Evolutionary conservation across 2,329 filamentous ascomycete genomes (phyloP).

Genomic region (Colletotrichum scovillei): DNA sequence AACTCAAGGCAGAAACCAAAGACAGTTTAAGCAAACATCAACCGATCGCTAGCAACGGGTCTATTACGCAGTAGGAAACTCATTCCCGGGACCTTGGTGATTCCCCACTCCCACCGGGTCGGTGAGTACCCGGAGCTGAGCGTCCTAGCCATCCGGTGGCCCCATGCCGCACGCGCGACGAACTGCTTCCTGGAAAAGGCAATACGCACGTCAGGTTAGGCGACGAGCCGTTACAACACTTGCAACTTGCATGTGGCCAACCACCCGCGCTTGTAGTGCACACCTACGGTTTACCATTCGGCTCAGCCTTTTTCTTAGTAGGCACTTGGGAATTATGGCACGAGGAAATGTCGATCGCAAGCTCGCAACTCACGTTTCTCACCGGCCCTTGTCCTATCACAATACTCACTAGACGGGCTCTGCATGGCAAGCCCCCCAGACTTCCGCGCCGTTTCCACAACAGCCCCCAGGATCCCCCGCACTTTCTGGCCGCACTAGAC

Average conservation of each 20-base stretch:
- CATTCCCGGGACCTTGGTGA: background rate
- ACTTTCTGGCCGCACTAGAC: constrained; percentile 22
- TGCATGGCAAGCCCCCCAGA: background rate
- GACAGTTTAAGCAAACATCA: background rate
- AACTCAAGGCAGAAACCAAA: background rate
- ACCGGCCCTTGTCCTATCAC: constrained; percentile 15
- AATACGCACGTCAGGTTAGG: constrained; percentile 3
- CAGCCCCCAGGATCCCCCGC: constrained; percentile 26
- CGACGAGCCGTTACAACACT: background rate
- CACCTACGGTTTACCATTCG: background rate
- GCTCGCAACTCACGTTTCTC: background rate
- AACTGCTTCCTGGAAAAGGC: constrained; percentile 30
- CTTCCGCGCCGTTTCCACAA: background rate
- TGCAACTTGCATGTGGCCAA: constrained; percentile 4
- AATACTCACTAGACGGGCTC: background rate
- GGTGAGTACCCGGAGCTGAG: constrained; percentile 15
- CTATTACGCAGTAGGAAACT: constrained; percentile 30
- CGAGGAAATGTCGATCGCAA: background rate
- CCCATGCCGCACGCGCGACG: constrained; percentile 7
- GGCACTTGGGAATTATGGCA: background rate
- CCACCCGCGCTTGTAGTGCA: background rate
- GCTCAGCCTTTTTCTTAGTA: background rate
- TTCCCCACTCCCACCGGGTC: constrained; percentile 7
- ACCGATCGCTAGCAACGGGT: constrained; percentile 1
- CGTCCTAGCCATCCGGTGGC: constrained; percentile 4